Conservation (phyloP, 345 rosid species). For the Aegle marmelos region DNA sequence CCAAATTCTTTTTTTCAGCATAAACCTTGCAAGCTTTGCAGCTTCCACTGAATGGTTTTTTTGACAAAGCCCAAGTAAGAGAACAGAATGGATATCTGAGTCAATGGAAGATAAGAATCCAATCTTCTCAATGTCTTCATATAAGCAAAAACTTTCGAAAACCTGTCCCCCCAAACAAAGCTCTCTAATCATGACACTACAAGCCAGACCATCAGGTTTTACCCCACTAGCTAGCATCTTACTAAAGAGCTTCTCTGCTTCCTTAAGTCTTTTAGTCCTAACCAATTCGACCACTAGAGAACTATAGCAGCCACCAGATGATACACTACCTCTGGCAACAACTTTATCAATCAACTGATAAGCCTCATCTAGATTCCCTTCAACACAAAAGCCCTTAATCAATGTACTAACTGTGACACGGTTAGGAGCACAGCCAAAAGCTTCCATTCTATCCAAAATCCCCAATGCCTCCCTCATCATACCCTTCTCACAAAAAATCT, state of each 20-base stretch:
- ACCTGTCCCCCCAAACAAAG: constrained; percentile 45
- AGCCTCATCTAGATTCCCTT: constrained; percentile 46
- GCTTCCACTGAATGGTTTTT: constrained; percentile 51
- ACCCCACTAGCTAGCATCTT: constrained; percentile 42
- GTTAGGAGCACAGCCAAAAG: constrained; percentile 57
- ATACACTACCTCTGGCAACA: constrained; percentile 48
- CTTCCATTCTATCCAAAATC: constrained; percentile 70
- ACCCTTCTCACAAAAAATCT: constrained; percentile 57
- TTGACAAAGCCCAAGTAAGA: constrained; percentile 53
- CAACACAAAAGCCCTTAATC: constrained; percentile 56
- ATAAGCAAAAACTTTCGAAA: constrained; percentile 56
- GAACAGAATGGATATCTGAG: constrained; percentile 52
- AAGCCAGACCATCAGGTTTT: constrained; percentile 69
- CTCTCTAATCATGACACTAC: constrained; percentile 60
- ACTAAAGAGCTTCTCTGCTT: constrained; percentile 59
- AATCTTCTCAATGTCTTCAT: constrained; percentile 50
- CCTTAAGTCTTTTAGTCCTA: constrained; percentile 41
- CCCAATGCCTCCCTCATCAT: constrained; percentile 47
- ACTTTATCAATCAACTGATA: constrained; percentile 54
- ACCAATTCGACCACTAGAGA: constrained; percentile 54
- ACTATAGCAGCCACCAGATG: constrained; percentile 63
- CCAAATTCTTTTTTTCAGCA: constrained; percentile 48
- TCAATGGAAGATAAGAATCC: constrained; percentile 48
- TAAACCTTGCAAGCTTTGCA: constrained; percentile 46
- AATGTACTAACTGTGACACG: constrained; percentile 63